Evolutionary conservation across 352 stramenopile genomes (phyloP).

Genomic region (Aphanomyces stellatus): DNA sequence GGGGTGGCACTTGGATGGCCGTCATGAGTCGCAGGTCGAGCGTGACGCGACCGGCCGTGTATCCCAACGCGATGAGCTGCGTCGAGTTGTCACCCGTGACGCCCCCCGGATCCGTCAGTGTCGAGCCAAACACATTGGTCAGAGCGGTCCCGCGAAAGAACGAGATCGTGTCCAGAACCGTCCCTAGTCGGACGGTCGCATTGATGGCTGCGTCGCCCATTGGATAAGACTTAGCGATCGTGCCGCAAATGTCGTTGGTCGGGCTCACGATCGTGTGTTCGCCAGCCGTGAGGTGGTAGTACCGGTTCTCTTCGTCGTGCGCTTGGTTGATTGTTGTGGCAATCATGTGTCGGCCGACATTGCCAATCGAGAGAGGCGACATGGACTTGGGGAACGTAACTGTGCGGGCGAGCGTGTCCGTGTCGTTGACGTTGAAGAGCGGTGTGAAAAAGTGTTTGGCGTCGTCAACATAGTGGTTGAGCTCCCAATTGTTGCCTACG

Average conservation of each 20-base stretch:
- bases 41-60: not conserved
- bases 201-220: not conserved
- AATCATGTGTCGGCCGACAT: not conserved
- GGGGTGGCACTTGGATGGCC: not conserved
- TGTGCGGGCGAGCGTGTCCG: not conserved
- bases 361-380: not conserved
- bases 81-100: not conserved
- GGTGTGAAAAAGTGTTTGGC: constrained; percentile 3
- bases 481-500: constrained; percentile 12
- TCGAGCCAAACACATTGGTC: not conserved
- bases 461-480: constrained; percentile 9
- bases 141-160: constrained; percentile 9
- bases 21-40: constrained; percentile 5
- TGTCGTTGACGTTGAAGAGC: not conserved
- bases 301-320: not conserved
- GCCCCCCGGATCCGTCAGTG: not conserved
- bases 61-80: not conserved
- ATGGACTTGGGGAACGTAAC: not conserved
- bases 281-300: constrained; percentile 9
- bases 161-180: not conserved
- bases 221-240: not conserved
- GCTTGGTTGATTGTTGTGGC: not conserved
- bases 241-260: not conserved
- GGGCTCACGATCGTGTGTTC: not conserved
- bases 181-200: not conserved